These are phyloP conservation scores for Kwoniella botswanensis DNA, from an alignment of 768 basidiomycete genomes.

Conservation along the genomic window DNA sequence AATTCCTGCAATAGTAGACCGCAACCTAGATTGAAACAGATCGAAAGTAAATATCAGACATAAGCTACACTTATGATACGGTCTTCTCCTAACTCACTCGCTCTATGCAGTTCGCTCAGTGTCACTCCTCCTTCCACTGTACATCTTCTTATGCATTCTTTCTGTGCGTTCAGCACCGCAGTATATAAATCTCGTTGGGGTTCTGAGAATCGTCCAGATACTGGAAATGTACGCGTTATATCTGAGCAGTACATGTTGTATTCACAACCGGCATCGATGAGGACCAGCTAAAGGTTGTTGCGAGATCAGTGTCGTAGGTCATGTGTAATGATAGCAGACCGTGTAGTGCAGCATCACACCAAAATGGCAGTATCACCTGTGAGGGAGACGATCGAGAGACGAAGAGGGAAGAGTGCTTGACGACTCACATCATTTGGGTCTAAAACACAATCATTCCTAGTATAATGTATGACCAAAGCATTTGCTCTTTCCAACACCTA, in stretches of 20 bases:
- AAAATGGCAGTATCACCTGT: too few species aligned
- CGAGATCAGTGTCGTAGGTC: not conserved
- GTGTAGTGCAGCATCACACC: too few species aligned
- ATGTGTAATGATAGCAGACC: too few species aligned
- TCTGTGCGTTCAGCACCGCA: constrained; percentile 60
- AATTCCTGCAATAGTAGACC: constrained; percentile 73
- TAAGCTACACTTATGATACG: not conserved
- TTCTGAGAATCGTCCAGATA: constrained; percentile 74
- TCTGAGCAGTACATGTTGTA: constrained; percentile 91
- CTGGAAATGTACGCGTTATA: constrained; percentile 84
- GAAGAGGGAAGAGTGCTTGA: not conserved
- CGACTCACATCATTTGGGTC: constrained; percentile 67
- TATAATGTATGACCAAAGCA: constrained; percentile 91
- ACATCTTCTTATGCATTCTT: constrained; percentile 58
- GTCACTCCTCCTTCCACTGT: constrained; percentile 63
- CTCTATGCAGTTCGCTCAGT: constrained; percentile 76
- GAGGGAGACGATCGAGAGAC: not conserved
- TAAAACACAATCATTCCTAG: constrained; percentile 81
- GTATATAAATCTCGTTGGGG: constrained; percentile 84
- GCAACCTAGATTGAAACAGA: constrained; percentile 59
- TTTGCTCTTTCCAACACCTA: constrained; percentile 66
- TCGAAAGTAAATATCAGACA: not conserved
- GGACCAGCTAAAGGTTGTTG: constrained; percentile 59
- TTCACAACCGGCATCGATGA: constrained; percentile 93
- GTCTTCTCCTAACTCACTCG: constrained; percentile 57